Conservation (phyloP, 352 stramenopile genomes). For the Phytophthora capsici region DNA sequence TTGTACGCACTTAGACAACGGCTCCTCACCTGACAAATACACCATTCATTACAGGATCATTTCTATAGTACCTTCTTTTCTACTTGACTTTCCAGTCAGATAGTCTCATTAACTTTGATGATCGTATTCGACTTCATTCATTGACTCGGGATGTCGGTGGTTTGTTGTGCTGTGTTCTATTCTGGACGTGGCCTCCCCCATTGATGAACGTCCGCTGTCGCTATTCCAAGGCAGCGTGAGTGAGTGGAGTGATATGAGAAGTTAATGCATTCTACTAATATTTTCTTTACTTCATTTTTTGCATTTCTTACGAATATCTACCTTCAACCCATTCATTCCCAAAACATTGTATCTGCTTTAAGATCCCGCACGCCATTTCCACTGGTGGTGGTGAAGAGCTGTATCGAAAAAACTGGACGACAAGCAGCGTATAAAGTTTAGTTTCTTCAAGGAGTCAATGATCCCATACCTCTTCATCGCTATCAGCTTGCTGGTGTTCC, state of each 20-base stretch:
- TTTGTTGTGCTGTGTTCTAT: constrained; percentile 18
- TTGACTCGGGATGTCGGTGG: constrained; percentile 22
- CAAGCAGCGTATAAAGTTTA: too few relatives aligned
- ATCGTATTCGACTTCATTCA: constrained; percentile 27
- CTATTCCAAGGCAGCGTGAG: constrained; percentile 53
- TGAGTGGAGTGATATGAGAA: constrained; percentile 49
- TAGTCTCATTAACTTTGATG: constrained; percentile 14
- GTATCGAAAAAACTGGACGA: too few relatives aligned
- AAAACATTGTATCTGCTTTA: too few relatives aligned
- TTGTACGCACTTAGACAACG: too few relatives aligned
- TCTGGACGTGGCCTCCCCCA: constrained; percentile 25
- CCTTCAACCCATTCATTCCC: too few relatives aligned
- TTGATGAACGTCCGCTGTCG: constrained; percentile 54
- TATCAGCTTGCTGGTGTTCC: neutral
- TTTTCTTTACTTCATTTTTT: neutral
- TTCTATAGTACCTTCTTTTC: constrained; percentile 17
- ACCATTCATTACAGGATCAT: too few relatives aligned
- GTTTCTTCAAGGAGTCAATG: too few relatives aligned
- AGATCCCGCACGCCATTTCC: too few relatives aligned
- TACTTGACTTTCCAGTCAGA: constrained; percentile 2
- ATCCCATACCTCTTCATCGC: too few relatives aligned
- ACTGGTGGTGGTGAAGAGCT: too few relatives aligned
- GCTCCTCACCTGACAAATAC: too few relatives aligned
- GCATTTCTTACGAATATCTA: neutral
- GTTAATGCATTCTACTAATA: constrained; percentile 13